phyloP scores from a whole-genome alignment of 768 basidiomycete species.

The Auricularia sp. region DNA sequence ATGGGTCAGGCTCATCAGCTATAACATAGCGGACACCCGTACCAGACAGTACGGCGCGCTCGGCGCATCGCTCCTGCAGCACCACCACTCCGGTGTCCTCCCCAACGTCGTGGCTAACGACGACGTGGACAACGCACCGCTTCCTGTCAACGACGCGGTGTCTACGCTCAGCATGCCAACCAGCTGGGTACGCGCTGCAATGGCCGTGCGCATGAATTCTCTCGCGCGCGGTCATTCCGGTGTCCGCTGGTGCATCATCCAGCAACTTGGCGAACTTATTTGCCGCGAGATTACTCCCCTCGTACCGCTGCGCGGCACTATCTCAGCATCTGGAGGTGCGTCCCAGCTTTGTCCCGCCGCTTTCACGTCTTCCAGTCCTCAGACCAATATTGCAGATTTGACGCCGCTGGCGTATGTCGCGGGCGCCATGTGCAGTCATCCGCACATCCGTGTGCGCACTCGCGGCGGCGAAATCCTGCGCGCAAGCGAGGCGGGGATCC shows the following conservation, averaged over 20 bases:
- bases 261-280: slow-evolving; percentile 19
- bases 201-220: slow-evolving; percentile 24
- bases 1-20: neutral
- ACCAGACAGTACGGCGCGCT: slow-evolving; percentile 16
- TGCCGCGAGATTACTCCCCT: slow-evolving; percentile 21
- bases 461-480: slow-evolving; percentile 12
- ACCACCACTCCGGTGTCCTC: slow-evolving; percentile 21
- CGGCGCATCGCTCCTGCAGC: slow-evolving; percentile 18
- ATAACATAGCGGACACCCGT: slow-evolving; percentile 18
- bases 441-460: slow-evolving; percentile 15
- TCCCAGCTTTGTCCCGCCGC: neutral
- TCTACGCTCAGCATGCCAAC: slow-evolving; percentile 17
- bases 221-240: slow-evolving; percentile 24
- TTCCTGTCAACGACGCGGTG: slow-evolving; percentile 12
- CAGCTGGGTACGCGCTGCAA: slow-evolving; percentile 24
- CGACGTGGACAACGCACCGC: neutral
- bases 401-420: slow-evolving; percentile 24
- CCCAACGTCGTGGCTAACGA: slow-evolving; percentile 8
- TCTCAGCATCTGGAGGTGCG: slow-evolving; percentile 23
- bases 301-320: slow-evolving; percentile 25
- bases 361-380: neutral
- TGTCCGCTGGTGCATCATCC: slow-evolving; percentile 20
- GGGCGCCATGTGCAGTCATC: slow-evolving; percentile 23
- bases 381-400: slow-evolving; percentile 6
- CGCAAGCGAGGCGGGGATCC: slow-evolving; percentile 47